These are phyloP conservation scores for Pseudopithomyces chartarum DNA, from an alignment of 2,329 filamentous ascomycete genomes.

Conservation along the genomic window DNA sequence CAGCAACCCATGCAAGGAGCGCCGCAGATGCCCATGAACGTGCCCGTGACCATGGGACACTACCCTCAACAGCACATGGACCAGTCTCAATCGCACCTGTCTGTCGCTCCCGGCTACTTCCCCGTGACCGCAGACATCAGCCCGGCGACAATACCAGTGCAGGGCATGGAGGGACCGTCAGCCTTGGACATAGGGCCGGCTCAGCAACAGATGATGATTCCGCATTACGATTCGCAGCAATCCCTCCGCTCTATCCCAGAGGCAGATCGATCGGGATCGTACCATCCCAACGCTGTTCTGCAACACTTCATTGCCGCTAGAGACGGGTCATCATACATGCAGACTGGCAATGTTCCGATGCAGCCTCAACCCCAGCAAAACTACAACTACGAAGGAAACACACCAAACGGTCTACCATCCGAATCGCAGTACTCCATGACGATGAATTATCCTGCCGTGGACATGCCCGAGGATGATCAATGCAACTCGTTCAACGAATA, in stretches of 20 bases:
- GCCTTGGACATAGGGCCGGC: constrained; percentile 30
- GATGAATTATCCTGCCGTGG: constrained; percentile 25
- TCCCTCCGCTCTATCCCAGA: constrained; percentile 41
- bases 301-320: constrained; percentile 44
- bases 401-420: constrained; percentile 25
- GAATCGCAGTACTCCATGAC: constrained; percentile 34
- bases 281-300: constrained; percentile 41
- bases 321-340: constrained; percentile 39
- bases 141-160: constrained; percentile 39
- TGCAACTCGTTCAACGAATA: constrained; percentile 36
- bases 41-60: constrained; percentile 11
- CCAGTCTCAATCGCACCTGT: constrained; percentile 27
- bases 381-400: constrained; percentile 30
- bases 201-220: constrained; percentile 33
- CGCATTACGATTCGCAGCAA: constrained; percentile 41
- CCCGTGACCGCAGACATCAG: constrained; percentile 41
- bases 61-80: constrained; percentile 18
- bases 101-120: constrained; percentile 34
- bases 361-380: constrained; percentile 28
- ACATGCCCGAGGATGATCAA: constrained; percentile 26
- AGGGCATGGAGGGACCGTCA: constrained; percentile 36
- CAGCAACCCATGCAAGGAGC: constrained; percentile 28
- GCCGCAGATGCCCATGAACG: constrained; percentile 29
- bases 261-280: constrained; percentile 30
- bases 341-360: constrained; percentile 29